Conservation (phyloP, 345 rosid species). For the Hypericum perforatum region DNA sequence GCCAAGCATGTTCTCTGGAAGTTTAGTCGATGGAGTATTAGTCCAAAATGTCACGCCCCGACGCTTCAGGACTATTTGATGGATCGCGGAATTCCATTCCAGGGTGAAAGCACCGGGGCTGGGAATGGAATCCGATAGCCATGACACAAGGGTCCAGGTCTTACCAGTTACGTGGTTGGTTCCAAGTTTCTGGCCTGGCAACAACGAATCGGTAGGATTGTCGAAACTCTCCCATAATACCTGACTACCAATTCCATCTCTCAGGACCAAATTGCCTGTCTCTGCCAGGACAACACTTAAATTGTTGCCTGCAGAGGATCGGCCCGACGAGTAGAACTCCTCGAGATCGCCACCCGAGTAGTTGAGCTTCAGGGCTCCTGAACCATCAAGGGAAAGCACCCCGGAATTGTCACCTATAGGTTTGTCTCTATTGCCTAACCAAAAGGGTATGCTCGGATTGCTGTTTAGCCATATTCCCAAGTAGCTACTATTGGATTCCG, state of each 20-base stretch:
- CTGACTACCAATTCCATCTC: background rate
- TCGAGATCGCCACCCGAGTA: background rate
- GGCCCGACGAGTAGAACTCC: background rate
- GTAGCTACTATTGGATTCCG: background rate
- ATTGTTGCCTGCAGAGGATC: background rate
- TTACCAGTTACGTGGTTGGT: background rate
- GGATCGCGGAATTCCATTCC: conserved; percentile 2
- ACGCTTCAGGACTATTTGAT: background rate
- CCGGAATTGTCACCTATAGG: background rate
- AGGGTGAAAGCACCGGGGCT: conserved; percentile 5
- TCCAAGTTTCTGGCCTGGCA: conserved; percentile 12
- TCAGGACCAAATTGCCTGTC: conserved; percentile 8
- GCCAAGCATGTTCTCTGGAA: too few relatives aligned
- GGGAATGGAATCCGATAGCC: background rate
- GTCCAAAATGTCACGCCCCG: conserved; percentile 6
- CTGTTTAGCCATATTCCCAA: conserved; percentile 4
- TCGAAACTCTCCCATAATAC: conserved; percentile 16
- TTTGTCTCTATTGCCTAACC: conserved; percentile 2
- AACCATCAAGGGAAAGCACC: background rate
- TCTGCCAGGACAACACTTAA: conserved; percentile 1
- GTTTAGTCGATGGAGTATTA: background rate
- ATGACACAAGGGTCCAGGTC: background rate
- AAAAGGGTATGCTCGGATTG: background rate
- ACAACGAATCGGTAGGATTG: conserved; percentile 5
- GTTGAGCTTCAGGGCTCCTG: conserved; percentile 1